Evolutionary conservation across 805 yeast species (phyloP).

Genomic region (Wickerhamomyces xylosicus): DNA sequence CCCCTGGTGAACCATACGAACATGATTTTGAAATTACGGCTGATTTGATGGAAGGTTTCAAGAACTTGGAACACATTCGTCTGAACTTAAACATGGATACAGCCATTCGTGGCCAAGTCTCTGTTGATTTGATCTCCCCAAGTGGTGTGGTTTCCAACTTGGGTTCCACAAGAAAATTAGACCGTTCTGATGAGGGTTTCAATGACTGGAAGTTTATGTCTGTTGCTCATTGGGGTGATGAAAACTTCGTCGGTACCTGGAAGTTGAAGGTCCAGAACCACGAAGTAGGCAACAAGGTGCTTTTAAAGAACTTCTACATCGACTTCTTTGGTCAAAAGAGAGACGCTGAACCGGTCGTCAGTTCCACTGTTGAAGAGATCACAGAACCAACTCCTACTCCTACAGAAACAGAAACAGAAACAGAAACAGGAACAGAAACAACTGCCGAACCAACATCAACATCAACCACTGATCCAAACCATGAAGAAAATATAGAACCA

Average conservation of each 20-base stretch:
- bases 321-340: conserved; percentile 70
- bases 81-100: conserved; percentile 66
- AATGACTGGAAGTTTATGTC: conserved; percentile 86
- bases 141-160: conserved; percentile 61
- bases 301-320: conserved; percentile 62
- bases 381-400: conserved; percentile 3
- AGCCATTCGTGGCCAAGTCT: conserved; percentile 57
- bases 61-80: conserved; percentile 76
- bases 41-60: conserved; percentile 49
- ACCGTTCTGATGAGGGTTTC: conserved; percentile 49
- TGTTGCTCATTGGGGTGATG: conserved; percentile 99
- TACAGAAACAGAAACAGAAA: conserved; percentile 10
- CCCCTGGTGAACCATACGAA: conserved; percentile 19
- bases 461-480: conserved; percentile 1
- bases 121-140: conserved; percentile 64
- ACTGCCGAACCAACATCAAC: conserved; percentile 2
- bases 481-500: conserved; percentile 3
- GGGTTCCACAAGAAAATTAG: conserved; percentile 57
- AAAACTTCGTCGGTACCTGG: conserved; percentile 76
- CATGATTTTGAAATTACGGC: conserved; percentile 33
- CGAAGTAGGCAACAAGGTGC: conserved; percentile 25
- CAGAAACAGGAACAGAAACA: conserved; percentile 3
- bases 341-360: conserved; percentile 25
- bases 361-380: conserved; percentile 1
- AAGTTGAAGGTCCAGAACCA: conserved; percentile 48